Percentiles rank a stretch among this genome's conserved stretches.
phyloP scores from a whole-genome alignment of 768 basidiomycete genomes.

The Tulasnella sp. region DNA sequence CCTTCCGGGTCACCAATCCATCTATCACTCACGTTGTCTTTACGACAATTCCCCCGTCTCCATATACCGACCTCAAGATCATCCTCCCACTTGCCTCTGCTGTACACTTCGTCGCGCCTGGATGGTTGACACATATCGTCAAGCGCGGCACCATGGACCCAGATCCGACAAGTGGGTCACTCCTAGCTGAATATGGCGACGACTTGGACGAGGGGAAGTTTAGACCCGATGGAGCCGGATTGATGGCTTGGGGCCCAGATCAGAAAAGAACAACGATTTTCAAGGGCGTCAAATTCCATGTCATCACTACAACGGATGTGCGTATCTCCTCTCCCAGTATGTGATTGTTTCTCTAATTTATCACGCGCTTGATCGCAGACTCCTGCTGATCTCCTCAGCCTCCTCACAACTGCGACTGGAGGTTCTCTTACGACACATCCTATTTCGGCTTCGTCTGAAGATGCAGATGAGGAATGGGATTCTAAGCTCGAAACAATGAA shows the following conservation, averaged over 20 bases:
- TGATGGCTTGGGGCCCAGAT: conserved; percentile 4
- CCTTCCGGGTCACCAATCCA: neutral
- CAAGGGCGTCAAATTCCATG: neutral
- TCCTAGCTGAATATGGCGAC: neutral
- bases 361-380: neutral
- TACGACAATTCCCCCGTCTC: neutral
- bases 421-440: neutral
- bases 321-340: neutral
- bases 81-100: neutral
- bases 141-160: neutral
- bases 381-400: neutral
- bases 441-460: neutral
- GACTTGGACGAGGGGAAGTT: conserved; percentile 7
- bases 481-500: neutral
- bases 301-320: conserved; percentile 8
- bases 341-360: neutral
- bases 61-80: conserved; percentile 1
- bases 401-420: neutral
- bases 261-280: neutral
- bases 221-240: conserved; percentile 6
- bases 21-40: conserved; percentile 10
- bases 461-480: neutral
- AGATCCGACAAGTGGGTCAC: neutral
- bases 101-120: conserved; percentile 5
- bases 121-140: neutral